Percentiles rank a stretch among this genome's conserved stretches.
Conservation (phyloP, 1,284 basidiomycete genomes). For the Leccinum pseudoinsigne region DNA sequence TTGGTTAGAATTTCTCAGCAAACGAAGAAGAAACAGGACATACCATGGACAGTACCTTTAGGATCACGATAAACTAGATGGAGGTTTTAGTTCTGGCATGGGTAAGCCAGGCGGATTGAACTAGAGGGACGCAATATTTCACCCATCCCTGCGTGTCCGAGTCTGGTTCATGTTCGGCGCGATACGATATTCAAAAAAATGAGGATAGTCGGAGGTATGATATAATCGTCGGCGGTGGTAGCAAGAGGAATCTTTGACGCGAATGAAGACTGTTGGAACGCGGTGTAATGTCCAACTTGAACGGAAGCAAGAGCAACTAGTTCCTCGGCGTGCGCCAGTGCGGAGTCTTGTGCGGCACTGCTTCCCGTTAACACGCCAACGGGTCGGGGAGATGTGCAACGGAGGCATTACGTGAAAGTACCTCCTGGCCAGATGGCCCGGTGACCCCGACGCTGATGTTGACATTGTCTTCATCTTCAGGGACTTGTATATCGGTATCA, state of each 20-base stretch:
- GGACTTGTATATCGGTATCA: conserved; percentile 45
- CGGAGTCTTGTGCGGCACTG: conserved; percentile 29
- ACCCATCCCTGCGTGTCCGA: conserved; percentile 40
- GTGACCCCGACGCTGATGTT: conserved; percentile 66
- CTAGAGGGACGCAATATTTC: conserved; percentile 59
- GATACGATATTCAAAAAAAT: conserved; percentile 63
- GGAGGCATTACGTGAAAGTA: conserved; percentile 28
- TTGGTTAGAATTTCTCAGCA: conserved; percentile 4
- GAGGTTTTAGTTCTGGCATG: conserved; percentile 60
- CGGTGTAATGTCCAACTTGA: conserved; percentile 79
- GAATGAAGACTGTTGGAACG: conserved; percentile 84
- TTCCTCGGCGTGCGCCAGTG: conserved; percentile 58
- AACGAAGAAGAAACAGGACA: conserved; percentile 40
- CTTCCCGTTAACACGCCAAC: conserved; percentile 23
- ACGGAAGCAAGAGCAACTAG: conserved; percentile 64
- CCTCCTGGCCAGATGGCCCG: conserved; percentile 34
- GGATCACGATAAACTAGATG: conserved; percentile 75
- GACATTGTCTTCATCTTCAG: conserved; percentile 57
- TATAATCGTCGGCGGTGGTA: conserved; percentile 84
- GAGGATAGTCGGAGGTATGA: conserved; percentile 71
- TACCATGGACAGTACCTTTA: conserved; percentile 74
- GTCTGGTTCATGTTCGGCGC: conserved; percentile 55
- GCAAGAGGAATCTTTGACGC: conserved; percentile 82
- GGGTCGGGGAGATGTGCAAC: conserved; percentile 28
- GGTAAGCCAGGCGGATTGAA: conserved; percentile 81